phyloP scores from a whole-genome alignment of 495 filamentous ascomycete species.

The Talaromyces wortmannii region DNA sequence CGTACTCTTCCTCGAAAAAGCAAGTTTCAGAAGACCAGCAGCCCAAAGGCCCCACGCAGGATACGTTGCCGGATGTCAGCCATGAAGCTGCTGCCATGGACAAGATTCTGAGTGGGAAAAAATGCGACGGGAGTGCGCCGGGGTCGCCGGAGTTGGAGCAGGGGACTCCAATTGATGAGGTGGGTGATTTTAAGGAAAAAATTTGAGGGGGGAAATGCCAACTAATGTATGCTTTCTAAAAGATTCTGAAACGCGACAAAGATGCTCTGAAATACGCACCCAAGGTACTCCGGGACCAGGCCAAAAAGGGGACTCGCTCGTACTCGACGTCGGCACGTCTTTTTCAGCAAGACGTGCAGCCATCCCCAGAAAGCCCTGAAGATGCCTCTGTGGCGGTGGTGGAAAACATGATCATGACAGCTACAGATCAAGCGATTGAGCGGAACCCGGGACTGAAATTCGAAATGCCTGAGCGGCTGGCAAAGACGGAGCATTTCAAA shows the following conservation, averaged over 20 bases:
- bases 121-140: constrained; percentile 28
- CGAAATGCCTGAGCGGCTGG: constrained; percentile 58
- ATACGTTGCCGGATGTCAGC: constrained; percentile 52
- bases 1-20: constrained; percentile 20
- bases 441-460: constrained; percentile 61
- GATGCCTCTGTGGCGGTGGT: constrained; percentile 27
- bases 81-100: constrained; percentile 57
- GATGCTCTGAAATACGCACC: constrained; percentile 58
- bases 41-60: constrained; percentile 43
- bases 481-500: constrained; percentile 55
- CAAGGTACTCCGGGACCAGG: constrained; percentile 57
- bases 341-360: constrained; percentile 16
- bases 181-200: too few relatives aligned
- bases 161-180: constrained; percentile 60
- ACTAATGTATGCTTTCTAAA: neutral
- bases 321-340: constrained; percentile 51
- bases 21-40: constrained; percentile 24
- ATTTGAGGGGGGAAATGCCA: too few relatives aligned
- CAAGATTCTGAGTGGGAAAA: constrained; percentile 41
- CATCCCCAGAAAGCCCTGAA: neutral
- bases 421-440: constrained; percentile 23
- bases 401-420: constrained; percentile 30
- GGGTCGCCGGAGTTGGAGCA: constrained; percentile 58
- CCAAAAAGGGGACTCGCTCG: constrained; percentile 41
- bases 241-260: constrained; percentile 63